phyloP scores from a whole-genome alignment of 192 early-diverging fungal genomes.

The Coemansia sp. region DNA sequence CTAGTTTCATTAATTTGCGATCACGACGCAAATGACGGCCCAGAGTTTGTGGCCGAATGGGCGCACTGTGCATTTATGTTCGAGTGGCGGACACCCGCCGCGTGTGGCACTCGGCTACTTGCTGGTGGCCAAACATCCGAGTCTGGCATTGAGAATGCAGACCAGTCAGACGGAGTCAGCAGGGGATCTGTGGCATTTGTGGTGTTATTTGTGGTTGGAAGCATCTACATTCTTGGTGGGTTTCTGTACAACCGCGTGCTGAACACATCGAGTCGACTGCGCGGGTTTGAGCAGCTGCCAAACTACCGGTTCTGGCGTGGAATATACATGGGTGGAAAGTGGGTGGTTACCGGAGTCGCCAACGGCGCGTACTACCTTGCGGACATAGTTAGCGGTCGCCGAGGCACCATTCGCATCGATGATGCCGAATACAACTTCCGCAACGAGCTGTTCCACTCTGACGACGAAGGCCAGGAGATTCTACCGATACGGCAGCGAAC shows the following conservation, averaged over 20 bases:
- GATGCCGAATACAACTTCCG: constrained; percentile 38
- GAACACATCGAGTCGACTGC: constrained; percentile 46
- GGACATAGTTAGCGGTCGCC: constrained; percentile 18
- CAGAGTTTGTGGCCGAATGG: constrained; percentile 50
- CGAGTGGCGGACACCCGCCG: constrained; percentile 55
- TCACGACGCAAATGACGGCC: constrained; percentile 20
- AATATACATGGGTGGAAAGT: constrained; percentile 35
- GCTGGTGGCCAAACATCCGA: background rate
- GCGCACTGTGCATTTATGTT: constrained; percentile 54
- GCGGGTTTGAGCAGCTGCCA: constrained; percentile 57
- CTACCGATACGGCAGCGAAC: constrained; percentile 14
- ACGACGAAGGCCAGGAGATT: constrained; percentile 24
- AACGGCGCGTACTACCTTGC: constrained; percentile 10
- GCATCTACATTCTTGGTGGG: constrained; percentile 57
- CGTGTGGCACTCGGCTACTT: constrained; percentile 22
- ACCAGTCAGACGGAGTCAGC: constrained; percentile 5
- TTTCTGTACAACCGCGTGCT: constrained; percentile 57
- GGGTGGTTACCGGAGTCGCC: background rate
- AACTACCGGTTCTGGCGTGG: constrained; percentile 55
- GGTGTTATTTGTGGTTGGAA: constrained; percentile 40
- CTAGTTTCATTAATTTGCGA: constrained; percentile 51
- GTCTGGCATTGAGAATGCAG: background rate
- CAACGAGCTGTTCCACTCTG: constrained; percentile 36
- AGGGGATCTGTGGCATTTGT: constrained; percentile 41
- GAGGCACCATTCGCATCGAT: constrained; percentile 39